These are phyloP conservation scores for Ascoidea tarda DNA, from an alignment of 805 yeast species.

Conservation along the genomic window DNA sequence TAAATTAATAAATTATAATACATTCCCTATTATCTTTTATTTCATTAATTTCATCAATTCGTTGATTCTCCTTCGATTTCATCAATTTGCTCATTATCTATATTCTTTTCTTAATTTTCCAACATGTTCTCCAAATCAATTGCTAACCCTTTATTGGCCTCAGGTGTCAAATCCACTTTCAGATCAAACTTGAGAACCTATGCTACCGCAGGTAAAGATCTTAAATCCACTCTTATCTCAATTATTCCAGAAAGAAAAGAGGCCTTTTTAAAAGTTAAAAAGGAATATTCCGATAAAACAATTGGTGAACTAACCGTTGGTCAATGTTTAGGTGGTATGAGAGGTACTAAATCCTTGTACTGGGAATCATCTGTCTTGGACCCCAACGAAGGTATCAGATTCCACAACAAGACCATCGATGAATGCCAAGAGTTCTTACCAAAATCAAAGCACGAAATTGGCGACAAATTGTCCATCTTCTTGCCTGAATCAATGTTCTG, in stretches of 20 bases:
- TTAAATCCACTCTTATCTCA: constrained; percentile 20
- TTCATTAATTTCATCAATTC: too few species aligned
- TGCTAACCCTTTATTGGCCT: neutral
- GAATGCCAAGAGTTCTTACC: constrained; percentile 59
- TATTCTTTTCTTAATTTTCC: too few species aligned
- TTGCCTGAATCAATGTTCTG: constrained; percentile 70
- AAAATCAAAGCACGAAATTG: constrained; percentile 23
- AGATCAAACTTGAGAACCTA: neutral
- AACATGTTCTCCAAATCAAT: neutral
- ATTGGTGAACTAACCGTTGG: constrained; percentile 33
- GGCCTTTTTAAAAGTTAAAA: constrained; percentile 25
- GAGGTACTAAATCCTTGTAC: constrained; percentile 59
- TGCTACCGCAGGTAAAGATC: constrained; percentile 5
- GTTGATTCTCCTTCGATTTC: too few species aligned
- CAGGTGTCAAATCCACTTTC: neutral
- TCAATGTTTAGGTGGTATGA: constrained; percentile 56
- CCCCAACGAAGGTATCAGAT: constrained; percentile 62
- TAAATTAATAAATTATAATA: too few species aligned
- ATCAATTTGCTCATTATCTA: neutral
- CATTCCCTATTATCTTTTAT: too few species aligned
- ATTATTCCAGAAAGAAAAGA: constrained; percentile 30
- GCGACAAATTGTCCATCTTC: constrained; percentile 41
- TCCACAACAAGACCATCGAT: constrained; percentile 64
- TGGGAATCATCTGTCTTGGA: constrained; percentile 77
- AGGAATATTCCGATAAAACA: constrained; percentile 19